These are phyloP conservation scores for Tricholoma saponaceum DNA, from an alignment of 768 basidiomycete species.

Conservation along the genomic window DNA sequence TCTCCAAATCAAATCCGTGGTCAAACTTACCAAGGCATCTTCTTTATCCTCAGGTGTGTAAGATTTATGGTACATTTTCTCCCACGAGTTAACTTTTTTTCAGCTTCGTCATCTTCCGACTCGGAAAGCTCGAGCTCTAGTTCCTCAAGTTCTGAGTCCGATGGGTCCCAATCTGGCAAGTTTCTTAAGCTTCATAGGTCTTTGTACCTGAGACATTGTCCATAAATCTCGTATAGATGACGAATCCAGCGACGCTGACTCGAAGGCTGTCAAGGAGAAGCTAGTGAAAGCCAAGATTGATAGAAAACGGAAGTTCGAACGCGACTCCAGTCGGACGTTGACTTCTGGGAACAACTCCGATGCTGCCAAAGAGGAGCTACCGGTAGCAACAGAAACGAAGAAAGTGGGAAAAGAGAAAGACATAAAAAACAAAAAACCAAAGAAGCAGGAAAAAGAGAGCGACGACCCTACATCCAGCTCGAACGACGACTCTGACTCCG, in stretches of 20 bases:
- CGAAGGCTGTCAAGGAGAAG: constrained; percentile 7
- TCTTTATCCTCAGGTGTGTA: constrained; percentile 13
- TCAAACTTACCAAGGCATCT: not conserved
- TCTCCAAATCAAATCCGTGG: constrained; percentile 3
- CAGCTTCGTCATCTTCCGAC: constrained; percentile 13
- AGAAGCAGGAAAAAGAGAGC: not conserved
- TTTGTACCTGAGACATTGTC: constrained; percentile 3
- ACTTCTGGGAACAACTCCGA: constrained; percentile 14
- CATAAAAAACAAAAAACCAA: constrained; percentile 12
- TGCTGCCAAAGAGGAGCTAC: not conserved
- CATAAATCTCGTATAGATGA: constrained; percentile 22
- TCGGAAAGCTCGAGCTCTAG: constrained; percentile 22
- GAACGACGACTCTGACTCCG: constrained; percentile 18
- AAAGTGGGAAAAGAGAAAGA: not conserved
- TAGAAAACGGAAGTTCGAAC: constrained; percentile 3
- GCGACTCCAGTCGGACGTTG: constrained; percentile 16
- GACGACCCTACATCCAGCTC: not conserved
- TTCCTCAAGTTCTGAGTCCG: constrained; percentile 26
- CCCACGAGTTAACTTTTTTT: not conserved
- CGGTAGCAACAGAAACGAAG: not conserved
- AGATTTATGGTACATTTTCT: not conserved
- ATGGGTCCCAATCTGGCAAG: constrained; percentile 26
- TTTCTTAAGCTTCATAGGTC: not conserved
- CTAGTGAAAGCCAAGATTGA: constrained; percentile 4
- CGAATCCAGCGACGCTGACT: constrained; percentile 30